These are phyloP conservation scores for Ilex aquifolium DNA, from an alignment of 257 asterid species.

Conservation along the genomic window DNA sequence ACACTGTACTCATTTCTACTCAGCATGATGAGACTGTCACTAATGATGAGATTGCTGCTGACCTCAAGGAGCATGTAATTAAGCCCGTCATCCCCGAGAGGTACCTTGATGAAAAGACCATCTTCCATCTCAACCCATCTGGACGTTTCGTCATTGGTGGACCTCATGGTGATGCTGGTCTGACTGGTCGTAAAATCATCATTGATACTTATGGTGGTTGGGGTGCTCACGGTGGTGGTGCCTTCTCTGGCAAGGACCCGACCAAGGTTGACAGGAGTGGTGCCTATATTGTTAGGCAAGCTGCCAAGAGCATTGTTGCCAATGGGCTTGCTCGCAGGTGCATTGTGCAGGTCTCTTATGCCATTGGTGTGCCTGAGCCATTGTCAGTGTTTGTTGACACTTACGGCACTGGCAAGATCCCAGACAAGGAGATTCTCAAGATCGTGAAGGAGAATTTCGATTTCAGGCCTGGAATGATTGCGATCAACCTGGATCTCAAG, in stretches of 20 bases:
- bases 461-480: slow-evolving; percentile 59
- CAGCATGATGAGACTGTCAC: slow-evolving; percentile 67
- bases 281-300: slow-evolving; percentile 56
- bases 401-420: slow-evolving; percentile 52
- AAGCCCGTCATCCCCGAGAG: slow-evolving; percentile 56
- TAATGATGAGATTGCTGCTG: slow-evolving; percentile 50
- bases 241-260: slow-evolving; percentile 62
- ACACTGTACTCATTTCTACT: slow-evolving; percentile 57
- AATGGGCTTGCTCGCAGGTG: slow-evolving; percentile 51
- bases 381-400: slow-evolving; percentile 53
- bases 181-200: slow-evolving; percentile 59
- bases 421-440: slow-evolving; percentile 45
- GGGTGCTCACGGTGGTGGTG: slow-evolving; percentile 72
- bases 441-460: slow-evolving; percentile 54
- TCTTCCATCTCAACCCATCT: slow-evolving; percentile 59
- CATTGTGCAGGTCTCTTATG: slow-evolving; percentile 58
- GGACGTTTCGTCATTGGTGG: slow-evolving; percentile 61
- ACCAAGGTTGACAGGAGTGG: slow-evolving; percentile 67
- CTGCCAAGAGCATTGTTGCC: slow-evolving; percentile 56
- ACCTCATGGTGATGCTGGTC: slow-evolving; percentile 65
- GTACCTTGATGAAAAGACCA: slow-evolving; percentile 58
- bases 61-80: slow-evolving; percentile 57
- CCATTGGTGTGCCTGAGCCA: slow-evolving; percentile 63
- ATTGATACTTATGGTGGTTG: slow-evolving; percentile 64
- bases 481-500: slow-evolving; percentile 52